These are phyloP conservation scores for Tuber microsphaerosporum DNA, from an alignment of 495 filamentous ascomycete genomes.

Conservation along the genomic window DNA sequence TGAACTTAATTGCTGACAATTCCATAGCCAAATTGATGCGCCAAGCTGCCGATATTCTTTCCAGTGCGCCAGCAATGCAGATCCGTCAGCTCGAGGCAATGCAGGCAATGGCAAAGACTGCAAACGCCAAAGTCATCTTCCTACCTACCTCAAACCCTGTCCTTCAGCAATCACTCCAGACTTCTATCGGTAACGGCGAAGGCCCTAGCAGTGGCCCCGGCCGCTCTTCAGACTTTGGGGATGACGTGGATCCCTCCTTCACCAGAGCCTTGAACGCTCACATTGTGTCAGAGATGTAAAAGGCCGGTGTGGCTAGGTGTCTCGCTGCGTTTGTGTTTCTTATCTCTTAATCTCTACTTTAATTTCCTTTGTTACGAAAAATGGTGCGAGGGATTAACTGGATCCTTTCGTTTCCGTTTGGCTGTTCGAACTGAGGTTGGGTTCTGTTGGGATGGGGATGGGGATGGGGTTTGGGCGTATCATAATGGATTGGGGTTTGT, in stretches of 20 bases:
- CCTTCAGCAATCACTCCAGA: slow-evolving; percentile 46
- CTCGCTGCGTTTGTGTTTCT: not conserved
- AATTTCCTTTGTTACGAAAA: not conserved
- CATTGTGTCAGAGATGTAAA: slow-evolving; percentile 78
- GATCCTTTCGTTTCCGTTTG: not conserved
- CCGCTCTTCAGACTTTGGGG: slow-evolving; percentile 49
- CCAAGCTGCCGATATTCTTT: slow-evolving; percentile 92
- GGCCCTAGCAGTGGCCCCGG: slow-evolving; percentile 33
- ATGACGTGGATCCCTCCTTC: slow-evolving; percentile 53
- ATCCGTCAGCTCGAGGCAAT: slow-evolving; percentile 98
- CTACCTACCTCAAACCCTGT: slow-evolving; percentile 51
- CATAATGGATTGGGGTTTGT: not conserved
- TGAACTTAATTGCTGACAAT: not conserved
- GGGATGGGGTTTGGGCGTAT: not conserved
- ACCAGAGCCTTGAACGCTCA: slow-evolving; percentile 76
- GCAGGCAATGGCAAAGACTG: slow-evolving; percentile 96
- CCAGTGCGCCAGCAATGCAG: slow-evolving; percentile 93
- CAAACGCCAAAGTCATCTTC: slow-evolving; percentile 97
- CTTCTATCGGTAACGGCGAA: slow-evolving; percentile 53
- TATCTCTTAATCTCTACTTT: not conserved
- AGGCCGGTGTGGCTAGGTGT: not conserved
- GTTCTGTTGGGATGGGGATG: not conserved
- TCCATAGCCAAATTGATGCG: slow-evolving; percentile 70
- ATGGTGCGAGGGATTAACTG: not conserved
- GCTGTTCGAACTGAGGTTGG: not conserved